These are phyloP conservation scores for Apophysomyces sp. DNA, from an alignment of 371 early-diverging fungal genomes.

Conservation along the genomic window DNA sequence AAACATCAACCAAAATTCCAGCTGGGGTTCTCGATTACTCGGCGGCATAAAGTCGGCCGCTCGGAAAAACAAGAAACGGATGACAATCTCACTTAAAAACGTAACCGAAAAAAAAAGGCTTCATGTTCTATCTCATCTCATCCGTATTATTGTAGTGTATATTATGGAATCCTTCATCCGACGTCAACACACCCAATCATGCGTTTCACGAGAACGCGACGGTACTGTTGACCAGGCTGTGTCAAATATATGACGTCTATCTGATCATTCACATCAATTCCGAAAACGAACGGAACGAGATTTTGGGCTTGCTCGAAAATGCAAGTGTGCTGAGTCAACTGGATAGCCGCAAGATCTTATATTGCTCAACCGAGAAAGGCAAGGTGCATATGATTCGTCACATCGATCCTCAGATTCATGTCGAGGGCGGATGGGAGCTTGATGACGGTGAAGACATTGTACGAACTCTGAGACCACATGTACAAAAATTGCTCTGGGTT, in stretches of 20 bases:
- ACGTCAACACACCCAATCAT: constrained; percentile 41
- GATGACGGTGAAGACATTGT: constrained; percentile 54
- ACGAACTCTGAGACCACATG: constrained; percentile 34
- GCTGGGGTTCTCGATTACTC: constrained; percentile 32
- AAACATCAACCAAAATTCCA: neutral
- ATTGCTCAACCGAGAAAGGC: constrained; percentile 48
- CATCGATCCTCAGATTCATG: constrained; percentile 43
- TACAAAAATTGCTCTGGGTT: constrained; percentile 42
- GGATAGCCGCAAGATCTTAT: constrained; percentile 32
- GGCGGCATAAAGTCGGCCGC: constrained; percentile 25
- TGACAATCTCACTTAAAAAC: constrained; percentile 50
- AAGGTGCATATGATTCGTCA: constrained; percentile 52
- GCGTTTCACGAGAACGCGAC: constrained; percentile 43
- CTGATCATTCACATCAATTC: constrained; percentile 42
- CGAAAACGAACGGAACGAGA: constrained; percentile 31
- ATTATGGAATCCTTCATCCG: constrained; percentile 55
- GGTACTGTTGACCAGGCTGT: constrained; percentile 21
- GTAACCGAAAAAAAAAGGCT: constrained; percentile 19
- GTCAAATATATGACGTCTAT: constrained; percentile 38
- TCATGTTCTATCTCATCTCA: neutral
- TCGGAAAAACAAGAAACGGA: constrained; percentile 27
- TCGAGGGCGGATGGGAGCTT: constrained; percentile 54
- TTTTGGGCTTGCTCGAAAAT: constrained; percentile 28
- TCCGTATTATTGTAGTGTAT: constrained; percentile 30
- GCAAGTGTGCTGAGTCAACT: constrained; percentile 12